Base-by-base conservation (phyloP, 139 green algal species). In the Diplosphaera chodatii region DNA sequence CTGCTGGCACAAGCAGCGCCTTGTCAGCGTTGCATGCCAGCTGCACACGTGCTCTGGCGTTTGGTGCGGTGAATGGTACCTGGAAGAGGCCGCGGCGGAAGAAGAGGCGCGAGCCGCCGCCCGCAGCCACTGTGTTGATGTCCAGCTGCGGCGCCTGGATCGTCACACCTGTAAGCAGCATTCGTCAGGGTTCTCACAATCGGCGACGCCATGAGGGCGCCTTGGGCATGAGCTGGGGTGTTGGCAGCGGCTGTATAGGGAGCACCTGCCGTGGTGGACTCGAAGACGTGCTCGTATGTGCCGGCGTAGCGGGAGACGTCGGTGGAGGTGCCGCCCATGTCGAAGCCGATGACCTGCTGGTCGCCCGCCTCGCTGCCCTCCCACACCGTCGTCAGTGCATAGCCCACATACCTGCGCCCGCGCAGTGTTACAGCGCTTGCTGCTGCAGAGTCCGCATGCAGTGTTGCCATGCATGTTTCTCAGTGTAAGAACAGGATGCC, bases 121-220 rank as follows among this genome's bases (percentile, higher is more conserved):
- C 94, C 48, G 94, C 94, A 25, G 94, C 94, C 62, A 99, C 94
- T 18, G 94, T 99, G 83, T 97, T 98, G 82, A 99, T 98, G 82
- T 99, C 94, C 55, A 99, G 85, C 79, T 98, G 94, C 3, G 94
- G 94, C 6, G 94, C 93, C 77, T 95, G 83, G 18, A 81, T 77
- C n/a, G 70, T 77, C 40, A 81, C 76, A 27, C 76, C 70, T 81
- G 71, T 70, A 74, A n/a, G n/a, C n/a, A n/a, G n/a, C n/a, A n/a
- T n/a, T n/a, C n/a, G n/a, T n/a, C n/a, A n/a, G n/a, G n/a, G n/a
- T n/a, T n/a, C n/a, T n/a, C n/a, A n/a, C n/a, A n/a, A n/a, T n/a
- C n/a, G n/a, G n/a, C n/a, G n/a, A n/a, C n/a, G n/a, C n/a, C n/a
- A n/a, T n/a, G n/a, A n/a, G n/a, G n/a, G n/a, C n/a, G n/a, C n/a